Evolutionary conservation across 257 asterid genomes (phyloP).

Genomic region (Solanum chiquidenum): DNA sequence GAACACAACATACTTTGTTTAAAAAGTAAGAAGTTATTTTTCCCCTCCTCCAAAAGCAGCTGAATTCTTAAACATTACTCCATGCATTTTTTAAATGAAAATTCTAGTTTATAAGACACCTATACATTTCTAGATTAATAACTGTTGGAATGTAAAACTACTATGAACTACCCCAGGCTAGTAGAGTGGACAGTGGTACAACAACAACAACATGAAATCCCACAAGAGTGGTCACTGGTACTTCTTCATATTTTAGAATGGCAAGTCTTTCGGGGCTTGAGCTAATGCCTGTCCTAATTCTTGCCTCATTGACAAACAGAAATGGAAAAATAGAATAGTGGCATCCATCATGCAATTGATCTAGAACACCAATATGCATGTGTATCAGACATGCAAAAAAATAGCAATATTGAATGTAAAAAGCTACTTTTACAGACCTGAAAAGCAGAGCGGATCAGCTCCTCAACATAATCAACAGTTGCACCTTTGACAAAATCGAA

Average conservation of each 20-base stretch:
- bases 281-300: not conserved
- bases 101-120: not conserved
- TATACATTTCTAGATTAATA: not conserved
- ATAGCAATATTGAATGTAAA: not conserved
- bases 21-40: not conserved
- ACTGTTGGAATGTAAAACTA: not conserved
- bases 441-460: constrained; percentile 91
- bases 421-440: constrained; percentile 45
- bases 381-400: not conserved
- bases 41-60: not conserved
- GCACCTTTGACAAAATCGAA: constrained; percentile 83
- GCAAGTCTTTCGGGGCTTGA: not conserved
- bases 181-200: not conserved
- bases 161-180: not conserved
- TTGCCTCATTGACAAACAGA: not conserved
- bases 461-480: constrained; percentile 86
- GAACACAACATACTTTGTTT: not conserved
- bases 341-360: not conserved
- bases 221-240: not conserved
- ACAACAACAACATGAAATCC: not conserved
- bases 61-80: not conserved
- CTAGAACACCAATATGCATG: not conserved
- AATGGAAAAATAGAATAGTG: not conserved
- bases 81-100: not conserved
- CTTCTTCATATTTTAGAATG: not conserved